Evolutionary conservation across 23 red algal genomes (phyloP).

Genomic region (Gracilariopsis chorda): DNA sequence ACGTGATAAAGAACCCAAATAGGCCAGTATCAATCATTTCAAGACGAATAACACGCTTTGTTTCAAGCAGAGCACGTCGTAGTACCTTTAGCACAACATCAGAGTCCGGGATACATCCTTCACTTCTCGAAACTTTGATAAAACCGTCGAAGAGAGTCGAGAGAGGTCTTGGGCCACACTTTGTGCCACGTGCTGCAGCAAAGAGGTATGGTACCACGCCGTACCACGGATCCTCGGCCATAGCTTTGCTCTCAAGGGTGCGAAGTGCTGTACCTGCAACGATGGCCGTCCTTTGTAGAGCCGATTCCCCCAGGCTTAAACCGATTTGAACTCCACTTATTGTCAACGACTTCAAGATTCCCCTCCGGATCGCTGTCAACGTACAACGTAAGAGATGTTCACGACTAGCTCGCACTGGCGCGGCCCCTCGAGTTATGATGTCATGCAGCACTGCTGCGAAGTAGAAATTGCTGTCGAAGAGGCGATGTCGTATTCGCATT

Average conservation of each 20-base stretch:
- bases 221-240: constrained; percentile 43
- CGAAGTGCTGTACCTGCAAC: background rate
- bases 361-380: constrained; percentile 1
- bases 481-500: constrained; percentile 43
- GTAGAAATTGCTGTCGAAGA: constrained; percentile 24
- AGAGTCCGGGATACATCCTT: background rate
- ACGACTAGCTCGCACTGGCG: constrained; percentile 12
- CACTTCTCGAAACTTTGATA: background rate
- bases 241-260: constrained; percentile 29
- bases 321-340: constrained; percentile 11
- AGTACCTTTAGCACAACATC: constrained; percentile 9
- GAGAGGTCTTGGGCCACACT: constrained; percentile 21
- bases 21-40: constrained; percentile 10
- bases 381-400: constrained; percentile 55
- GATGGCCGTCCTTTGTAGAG: constrained; percentile 3
- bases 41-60: background rate
- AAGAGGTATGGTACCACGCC: constrained; percentile 50
- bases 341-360: background rate
- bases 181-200: constrained; percentile 34
- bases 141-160: constrained; percentile 62
- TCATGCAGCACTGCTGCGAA: constrained; percentile 19
- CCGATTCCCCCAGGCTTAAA: background rate
- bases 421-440: constrained; percentile 3
- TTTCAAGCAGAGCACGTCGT: constrained; percentile 36
- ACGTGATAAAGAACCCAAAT: constrained; percentile 35